phyloP scores from a whole-genome alignment of 495 filamentous ascomycete genomes.

The Terfezia boudieri region DNA sequence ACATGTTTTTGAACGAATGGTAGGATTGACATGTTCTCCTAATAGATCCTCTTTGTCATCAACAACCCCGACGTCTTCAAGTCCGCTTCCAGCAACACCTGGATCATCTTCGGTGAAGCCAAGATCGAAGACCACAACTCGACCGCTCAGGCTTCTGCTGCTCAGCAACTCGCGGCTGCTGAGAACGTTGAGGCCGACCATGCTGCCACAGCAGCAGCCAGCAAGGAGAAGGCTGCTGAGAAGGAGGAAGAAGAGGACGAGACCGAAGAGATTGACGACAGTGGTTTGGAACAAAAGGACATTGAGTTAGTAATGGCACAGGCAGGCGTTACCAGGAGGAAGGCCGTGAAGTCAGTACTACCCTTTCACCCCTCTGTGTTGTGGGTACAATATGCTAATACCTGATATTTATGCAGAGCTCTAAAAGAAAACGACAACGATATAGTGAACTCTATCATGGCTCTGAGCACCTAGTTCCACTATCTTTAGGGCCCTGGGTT shows the following conservation, averaged over 20 bases:
- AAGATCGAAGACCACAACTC: conserved; percentile 99
- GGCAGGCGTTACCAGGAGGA: conserved; percentile 84
- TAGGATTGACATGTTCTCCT: background rate
- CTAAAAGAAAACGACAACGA: conserved; percentile 98
- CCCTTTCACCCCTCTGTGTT: background rate
- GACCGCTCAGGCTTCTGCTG: conserved; percentile 79
- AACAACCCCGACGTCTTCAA: conserved; percentile 99
- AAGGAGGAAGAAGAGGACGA: conserved; percentile 75
- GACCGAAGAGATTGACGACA: conserved; percentile 81
- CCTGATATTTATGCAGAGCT: conserved; percentile 33
- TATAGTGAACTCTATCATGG: conserved; percentile 99
- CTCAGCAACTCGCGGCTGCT: conserved; percentile 66
- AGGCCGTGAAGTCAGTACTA: conserved; percentile 39
- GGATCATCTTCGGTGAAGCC: conserved; percentile 99
- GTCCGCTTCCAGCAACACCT: conserved; percentile 93
- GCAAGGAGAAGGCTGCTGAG: conserved; percentile 32
- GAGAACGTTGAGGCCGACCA: conserved; percentile 32
- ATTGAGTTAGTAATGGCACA: conserved; percentile 93
- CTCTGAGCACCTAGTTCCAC: conserved; percentile 62
- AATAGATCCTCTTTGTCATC: conserved; percentile 93
- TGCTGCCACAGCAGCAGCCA: conserved; percentile 40
- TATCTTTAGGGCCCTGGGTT: too few relatives aligned
- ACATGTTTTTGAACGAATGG: background rate
- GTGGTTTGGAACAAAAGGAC: conserved; percentile 90
- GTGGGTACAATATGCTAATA: too few relatives aligned